A percentile compares a stretch with the other conserved stretches of the same genome.
Evolutionary conservation across 305 asterid species (phyloP).

Genomic region (Caryopteris hybrid): DNA sequence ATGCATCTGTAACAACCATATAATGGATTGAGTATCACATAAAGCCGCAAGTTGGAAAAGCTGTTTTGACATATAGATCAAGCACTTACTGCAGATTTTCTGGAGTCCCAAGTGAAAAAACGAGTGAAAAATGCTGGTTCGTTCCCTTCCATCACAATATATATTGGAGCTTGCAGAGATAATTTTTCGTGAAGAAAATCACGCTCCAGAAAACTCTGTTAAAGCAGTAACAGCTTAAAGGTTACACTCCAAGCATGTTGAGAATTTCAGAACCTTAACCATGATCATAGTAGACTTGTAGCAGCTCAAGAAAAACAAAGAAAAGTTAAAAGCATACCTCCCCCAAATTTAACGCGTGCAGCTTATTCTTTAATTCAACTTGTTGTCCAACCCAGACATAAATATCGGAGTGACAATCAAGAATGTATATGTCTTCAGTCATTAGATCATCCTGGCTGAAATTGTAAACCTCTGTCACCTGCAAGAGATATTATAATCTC

Average conservation of each 20-base stretch:
- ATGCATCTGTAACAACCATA: constrained; percentile 56
- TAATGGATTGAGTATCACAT: constrained; percentile 18
- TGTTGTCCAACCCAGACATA: constrained; percentile 91
- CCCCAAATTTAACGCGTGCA: constrained; percentile 59
- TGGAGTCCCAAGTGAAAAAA: constrained; percentile 84
- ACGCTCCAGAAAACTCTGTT: constrained; percentile 76
- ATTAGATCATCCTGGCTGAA: constrained; percentile 93
- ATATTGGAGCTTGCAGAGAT: constrained; percentile 67
- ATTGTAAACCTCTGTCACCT: constrained; percentile 92
- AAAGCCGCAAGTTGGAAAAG: not conserved
- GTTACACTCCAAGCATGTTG: not conserved
- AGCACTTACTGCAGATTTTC: constrained; percentile 64
- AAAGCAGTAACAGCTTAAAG: not conserved
- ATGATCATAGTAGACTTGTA: not conserved
- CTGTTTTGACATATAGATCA: not conserved
- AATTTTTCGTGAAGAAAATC: constrained; percentile 85
- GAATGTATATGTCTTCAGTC: constrained; percentile 93
- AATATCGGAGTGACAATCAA: constrained; percentile 75
- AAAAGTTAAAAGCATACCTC: constrained; percentile 49
- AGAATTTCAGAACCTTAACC: too few species aligned
- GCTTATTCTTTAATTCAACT: constrained; percentile 62
- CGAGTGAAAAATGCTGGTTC: constrained; percentile 90
- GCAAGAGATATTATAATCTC: constrained; percentile 24
- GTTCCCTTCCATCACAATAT: constrained; percentile 71
- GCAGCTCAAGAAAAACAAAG: constrained; percentile 1